These are phyloP conservation scores for Fistulinella cinereoalba DNA, from an alignment of 1,284 basidiomycete species.

Conservation along the genomic window DNA sequence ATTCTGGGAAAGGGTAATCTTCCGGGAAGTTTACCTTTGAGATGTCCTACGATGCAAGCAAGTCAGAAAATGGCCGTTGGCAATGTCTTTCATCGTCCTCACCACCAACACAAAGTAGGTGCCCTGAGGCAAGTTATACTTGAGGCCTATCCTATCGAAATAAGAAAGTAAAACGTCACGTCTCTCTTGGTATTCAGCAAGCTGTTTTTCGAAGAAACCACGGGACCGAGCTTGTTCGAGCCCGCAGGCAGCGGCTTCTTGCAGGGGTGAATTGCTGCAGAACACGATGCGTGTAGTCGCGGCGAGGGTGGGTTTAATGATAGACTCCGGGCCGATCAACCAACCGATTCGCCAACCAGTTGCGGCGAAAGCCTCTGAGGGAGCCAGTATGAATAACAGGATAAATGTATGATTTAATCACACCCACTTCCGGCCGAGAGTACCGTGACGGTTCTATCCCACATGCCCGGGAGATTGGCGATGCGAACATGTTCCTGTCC, in stretches of 20 bases:
- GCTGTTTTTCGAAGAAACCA: constrained; percentile 80
- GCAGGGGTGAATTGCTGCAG: constrained; percentile 87
- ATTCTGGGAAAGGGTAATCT: constrained; percentile 78
- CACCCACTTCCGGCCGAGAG: constrained; percentile 74
- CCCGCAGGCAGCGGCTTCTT: constrained; percentile 89
- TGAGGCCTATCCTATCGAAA: constrained; percentile 84
- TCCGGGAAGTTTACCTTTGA: constrained; percentile 79
- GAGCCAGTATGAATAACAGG: neutral
- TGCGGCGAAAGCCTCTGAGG: constrained; percentile 88
- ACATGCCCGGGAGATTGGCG: constrained; percentile 94
- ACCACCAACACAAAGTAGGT: constrained; percentile 89
- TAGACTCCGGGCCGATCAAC: constrained; percentile 84
- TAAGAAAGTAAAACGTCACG: constrained; percentile 70
- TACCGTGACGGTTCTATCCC: constrained; percentile 89
- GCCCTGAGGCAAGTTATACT: constrained; percentile 86
- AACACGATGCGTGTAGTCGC: constrained; percentile 95
- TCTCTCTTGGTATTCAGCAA: constrained; percentile 78
- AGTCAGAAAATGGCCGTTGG: constrained; percentile 2
- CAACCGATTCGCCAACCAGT: constrained; percentile 99
- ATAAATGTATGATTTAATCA: neutral
- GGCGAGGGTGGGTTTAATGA: constrained; percentile 85
- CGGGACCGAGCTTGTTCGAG: constrained; percentile 73
- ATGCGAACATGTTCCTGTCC: constrained; percentile 87
- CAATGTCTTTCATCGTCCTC: constrained; percentile 23
- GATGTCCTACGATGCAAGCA: constrained; percentile 59